Evolutionary conservation across 2,329 filamentous ascomycete species (phyloP).

Genomic region (Nannizziopsis arthrosporioides): DNA sequence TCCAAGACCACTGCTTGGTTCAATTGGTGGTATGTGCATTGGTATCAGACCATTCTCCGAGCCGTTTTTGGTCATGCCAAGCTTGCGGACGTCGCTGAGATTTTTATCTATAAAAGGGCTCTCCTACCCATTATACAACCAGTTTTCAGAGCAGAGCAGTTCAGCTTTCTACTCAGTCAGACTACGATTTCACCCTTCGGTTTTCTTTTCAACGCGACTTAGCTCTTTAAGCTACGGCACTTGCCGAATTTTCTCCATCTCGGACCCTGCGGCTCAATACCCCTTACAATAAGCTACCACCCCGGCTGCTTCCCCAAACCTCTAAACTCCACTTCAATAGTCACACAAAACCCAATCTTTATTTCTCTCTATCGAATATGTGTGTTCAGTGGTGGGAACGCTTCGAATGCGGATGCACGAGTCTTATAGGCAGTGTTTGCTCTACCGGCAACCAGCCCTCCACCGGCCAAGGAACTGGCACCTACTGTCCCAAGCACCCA

Average conservation of each 20-base stretch:
- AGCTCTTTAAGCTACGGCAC: no score
- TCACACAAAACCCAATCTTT: background rate
- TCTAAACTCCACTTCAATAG: no score
- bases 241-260: no score
- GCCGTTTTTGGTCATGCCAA: constrained; percentile 1
- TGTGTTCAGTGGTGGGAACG: constrained; percentile 14
- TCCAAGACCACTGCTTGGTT: background rate
- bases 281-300: no score
- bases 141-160: no score
- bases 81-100: background rate
- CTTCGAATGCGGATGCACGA: constrained; percentile 14
- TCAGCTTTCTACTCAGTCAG: no score
- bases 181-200: no score
- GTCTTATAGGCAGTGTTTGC: background rate
- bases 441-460: background rate
- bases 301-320: no score
- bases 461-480: background rate
- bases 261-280: no score
- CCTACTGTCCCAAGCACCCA: background rate
- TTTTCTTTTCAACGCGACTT: no score
- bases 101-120: constrained; percentile 9
- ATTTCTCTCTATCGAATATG: constrained; percentile 5
- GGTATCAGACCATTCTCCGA: constrained; percentile 2
- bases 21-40: background rate
- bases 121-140: background rate